These are phyloP conservation scores for Prunus salicina DNA, from an alignment of 306 rosid species.

Conservation along the genomic window DNA sequence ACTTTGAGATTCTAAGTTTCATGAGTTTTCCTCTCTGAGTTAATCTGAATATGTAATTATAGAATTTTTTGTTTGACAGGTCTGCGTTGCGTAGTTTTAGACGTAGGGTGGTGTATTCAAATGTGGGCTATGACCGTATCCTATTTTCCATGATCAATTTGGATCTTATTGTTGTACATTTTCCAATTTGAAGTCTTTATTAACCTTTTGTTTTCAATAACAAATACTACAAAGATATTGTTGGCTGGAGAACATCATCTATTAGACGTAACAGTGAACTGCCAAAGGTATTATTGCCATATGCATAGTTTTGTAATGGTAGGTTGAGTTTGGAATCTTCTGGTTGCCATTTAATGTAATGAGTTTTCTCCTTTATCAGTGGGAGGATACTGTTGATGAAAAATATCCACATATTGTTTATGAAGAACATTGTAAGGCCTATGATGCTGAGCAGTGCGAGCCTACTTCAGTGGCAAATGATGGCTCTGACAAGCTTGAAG, in stretches of 20 bases:
- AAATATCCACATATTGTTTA: slow-evolving; percentile 89
- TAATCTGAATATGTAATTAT: background rate
- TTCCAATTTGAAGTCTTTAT: slow-evolving; percentile 6
- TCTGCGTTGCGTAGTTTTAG: slow-evolving; percentile 77
- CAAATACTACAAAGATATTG: slow-evolving; percentile 57
- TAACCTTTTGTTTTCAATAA: slow-evolving; percentile 38
- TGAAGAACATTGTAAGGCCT: slow-evolving; percentile 91
- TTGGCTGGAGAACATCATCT: slow-evolving; percentile 97
- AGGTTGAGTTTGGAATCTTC: slow-evolving; percentile 15
- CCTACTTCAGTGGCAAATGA: slow-evolving; percentile 29
- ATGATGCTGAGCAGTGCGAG: slow-evolving; percentile 63
- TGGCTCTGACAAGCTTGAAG: slow-evolving; percentile 74
- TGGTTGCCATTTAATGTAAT: slow-evolving; percentile 11
- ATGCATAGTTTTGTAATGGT: slow-evolving; percentile 18
- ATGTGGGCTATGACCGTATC: slow-evolving; percentile 93
- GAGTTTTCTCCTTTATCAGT: slow-evolving; percentile 44
- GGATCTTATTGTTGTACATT: background rate
- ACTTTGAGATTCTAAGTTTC: slow-evolving; percentile 5
- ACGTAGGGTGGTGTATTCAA: slow-evolving; percentile 77
- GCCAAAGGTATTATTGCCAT: slow-evolving; percentile 62
- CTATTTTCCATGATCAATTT: slow-evolving; percentile 23
- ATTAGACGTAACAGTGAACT: slow-evolving; percentile 77
- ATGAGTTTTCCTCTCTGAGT: slow-evolving; percentile 8
- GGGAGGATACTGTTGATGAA: slow-evolving; percentile 77
- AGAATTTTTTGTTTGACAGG: slow-evolving; percentile 48